Evolutionary conservation across 192 early-diverging fungal genomes (phyloP), one percentile per base, ranked within the genome.

Genomic region (Dimargaris cristalligena): DNA sequence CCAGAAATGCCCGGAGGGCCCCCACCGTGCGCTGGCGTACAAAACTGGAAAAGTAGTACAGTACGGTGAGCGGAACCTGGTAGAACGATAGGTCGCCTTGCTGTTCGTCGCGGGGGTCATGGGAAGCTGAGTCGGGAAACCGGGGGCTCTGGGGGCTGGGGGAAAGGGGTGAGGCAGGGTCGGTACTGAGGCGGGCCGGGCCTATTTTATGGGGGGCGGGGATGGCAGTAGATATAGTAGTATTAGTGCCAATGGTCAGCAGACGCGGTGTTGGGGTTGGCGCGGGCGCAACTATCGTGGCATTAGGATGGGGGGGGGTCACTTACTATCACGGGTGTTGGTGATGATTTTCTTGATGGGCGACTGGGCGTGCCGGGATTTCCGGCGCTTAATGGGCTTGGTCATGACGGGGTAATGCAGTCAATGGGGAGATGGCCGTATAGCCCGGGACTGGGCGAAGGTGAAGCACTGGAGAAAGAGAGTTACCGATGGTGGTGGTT

Each of bases 21-120:
- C 3, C 18, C 8, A 13, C 6, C 6, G 29, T 54, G 3, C 52
- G 52, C 13, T 11, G 3, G 8, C 28, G 28, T 8, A 34, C 32
- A 54, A 54, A 54, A 13, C 32, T 4, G 52, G 9, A 8, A 54
- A 54, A 54, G 29, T 54, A 54, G 52, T 54, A 54, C 25, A 54
- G 3, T 3, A 54, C 52, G 52, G 52, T 54, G 8, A 23, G 26
- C 3, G 52, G 52, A 6, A 11, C 11, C 52, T 54, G 28, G 52
- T 54, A 54, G n/a, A 54, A 54, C 9, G 52, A 54, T 18, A 54
- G 28, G 32, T 54, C 52, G 30, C 52, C 52, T n/a, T 54, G 52
- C 8, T 8, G 22, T n/a, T n/a, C 48, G 26, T 4, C 48, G 26
- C 10, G 22, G 48, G 48, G 6, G n/a, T n/a, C n/a, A n/a, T n/a